A percentile compares a stretch with the other conserved stretches of the same genome.
Evolutionary conservation across 257 asterid species (phyloP).

Genomic region (Scutellaria baicalensis): DNA sequence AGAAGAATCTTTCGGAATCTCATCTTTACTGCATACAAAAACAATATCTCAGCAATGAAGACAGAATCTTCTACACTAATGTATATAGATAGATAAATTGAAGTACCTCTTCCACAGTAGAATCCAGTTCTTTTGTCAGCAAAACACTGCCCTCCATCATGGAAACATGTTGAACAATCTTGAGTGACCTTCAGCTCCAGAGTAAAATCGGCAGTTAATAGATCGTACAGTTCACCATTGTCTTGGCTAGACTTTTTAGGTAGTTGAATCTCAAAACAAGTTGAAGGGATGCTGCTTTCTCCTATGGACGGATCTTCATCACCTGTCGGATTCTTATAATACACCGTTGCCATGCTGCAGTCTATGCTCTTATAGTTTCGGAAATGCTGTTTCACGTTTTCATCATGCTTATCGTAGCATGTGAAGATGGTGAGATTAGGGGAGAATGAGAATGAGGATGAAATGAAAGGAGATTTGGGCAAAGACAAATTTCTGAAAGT

Average conservation of each 20-base stretch:
- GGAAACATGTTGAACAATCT: slow-evolving; percentile 22
- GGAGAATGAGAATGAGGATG: slow-evolving; percentile 12
- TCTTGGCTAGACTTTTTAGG: slow-evolving; percentile 3
- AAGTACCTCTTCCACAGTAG: slow-evolving; percentile 17
- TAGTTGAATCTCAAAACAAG: slow-evolving; percentile 6
- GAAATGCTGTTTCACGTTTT: not conserved
- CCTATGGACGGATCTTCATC: not conserved
- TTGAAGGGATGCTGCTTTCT: not conserved
- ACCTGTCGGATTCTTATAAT: not conserved
- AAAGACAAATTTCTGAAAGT: not conserved
- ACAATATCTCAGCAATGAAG: no score
- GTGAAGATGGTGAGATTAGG: slow-evolving; percentile 16
- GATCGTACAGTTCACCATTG: not conserved
- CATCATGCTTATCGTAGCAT: not conserved
- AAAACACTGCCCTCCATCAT: slow-evolving; percentile 28
- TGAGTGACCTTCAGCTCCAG: slow-evolving; percentile 29
- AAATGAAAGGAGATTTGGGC: not conserved
- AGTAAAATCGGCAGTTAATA: slow-evolving; percentile 6
- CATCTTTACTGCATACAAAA: no score
- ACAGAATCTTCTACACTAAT: no score
- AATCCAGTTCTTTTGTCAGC: not conserved
- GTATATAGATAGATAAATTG: not conserved
- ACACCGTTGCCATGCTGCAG: not conserved
- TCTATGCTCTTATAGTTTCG: not conserved
- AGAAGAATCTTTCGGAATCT: no score